These are phyloP conservation scores for Cladosporium austrohemisphaericum DNA, from an alignment of 2,329 filamentous ascomycete species.

Conservation along the genomic window DNA sequence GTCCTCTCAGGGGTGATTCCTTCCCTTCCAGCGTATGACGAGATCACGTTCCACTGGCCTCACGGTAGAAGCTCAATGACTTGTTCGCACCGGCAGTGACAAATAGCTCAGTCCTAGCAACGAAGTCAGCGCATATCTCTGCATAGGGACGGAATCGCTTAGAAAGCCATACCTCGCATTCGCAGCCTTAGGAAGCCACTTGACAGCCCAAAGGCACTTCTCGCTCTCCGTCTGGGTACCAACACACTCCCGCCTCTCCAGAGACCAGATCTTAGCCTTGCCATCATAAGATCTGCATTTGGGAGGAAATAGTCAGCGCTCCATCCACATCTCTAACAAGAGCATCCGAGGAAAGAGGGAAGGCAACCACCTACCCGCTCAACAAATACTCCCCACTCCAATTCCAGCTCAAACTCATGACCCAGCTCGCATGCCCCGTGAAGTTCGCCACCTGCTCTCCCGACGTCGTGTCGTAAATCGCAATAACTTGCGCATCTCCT, in stretches of 20 bases:
- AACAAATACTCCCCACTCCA: constrained; percentile 87
- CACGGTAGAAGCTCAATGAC: constrained; percentile 77
- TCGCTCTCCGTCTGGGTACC: constrained; percentile 92
- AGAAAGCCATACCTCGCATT: constrained; percentile 36
- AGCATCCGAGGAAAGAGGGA: too few relatives aligned
- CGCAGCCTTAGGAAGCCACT: constrained; percentile 70
- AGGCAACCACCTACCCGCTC: constrained; percentile 67
- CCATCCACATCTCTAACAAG: too few relatives aligned
- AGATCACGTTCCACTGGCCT: constrained; percentile 70
- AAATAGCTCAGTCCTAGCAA: constrained; percentile 59
- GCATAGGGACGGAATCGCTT: background rate
- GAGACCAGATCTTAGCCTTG: constrained; percentile 93
- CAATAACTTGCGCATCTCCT: constrained; percentile 83
- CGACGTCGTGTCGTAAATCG: constrained; percentile 85
- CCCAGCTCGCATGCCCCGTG: constrained; percentile 76
- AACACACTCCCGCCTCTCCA: constrained; percentile 78
- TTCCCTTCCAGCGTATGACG: too few relatives aligned
- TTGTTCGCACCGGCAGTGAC: constrained; percentile 73
- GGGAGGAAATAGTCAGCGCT: background rate
- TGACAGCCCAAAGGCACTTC: constrained; percentile 73
- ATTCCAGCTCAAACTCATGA: constrained; percentile 89
- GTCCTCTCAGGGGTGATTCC: too few relatives aligned
- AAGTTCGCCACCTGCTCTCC: constrained; percentile 90
- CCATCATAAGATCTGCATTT: constrained; percentile 62
- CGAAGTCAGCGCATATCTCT: background rate